Base-by-base conservation (phyloP, 352 stramenopile genomes). In the Pythium myriotylum region DNA sequence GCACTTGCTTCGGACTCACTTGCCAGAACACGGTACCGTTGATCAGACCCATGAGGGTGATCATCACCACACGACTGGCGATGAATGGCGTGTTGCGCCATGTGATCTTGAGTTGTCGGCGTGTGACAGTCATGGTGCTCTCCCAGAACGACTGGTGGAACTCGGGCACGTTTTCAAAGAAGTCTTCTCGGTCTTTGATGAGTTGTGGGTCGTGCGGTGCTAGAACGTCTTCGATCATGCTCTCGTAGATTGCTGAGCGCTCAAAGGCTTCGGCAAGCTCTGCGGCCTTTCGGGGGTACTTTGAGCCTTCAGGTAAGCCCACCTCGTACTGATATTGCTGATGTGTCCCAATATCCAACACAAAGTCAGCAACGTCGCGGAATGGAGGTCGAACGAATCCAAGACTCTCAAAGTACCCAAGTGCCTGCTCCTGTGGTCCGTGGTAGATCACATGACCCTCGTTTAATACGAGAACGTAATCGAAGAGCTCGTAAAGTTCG, bases 181-280 rank as follows among this genome's bases (percentile, higher is more conserved):
- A 68, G 19, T 68, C 57, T 24, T 62, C 90, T 22, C 88, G 67
- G 68, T 89, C 81, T 16, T 96, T 59, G 20, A 97, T 29, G 20
- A 97, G 82, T 9, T 97, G 54, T 26, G 96, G 77, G 66, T 98
- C 92, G 66, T 97, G 97, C 9, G 96, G 69, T n/a, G 77, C 73
- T 29, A 89, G 90, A 16, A 93, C 85, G 23, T 67, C 42, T 5
- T 32, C 32, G 9, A 70, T 26, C 52, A 63, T 74, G 1, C 39
- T 45, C 3, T 62, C 49, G 39, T 74, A 54, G 42, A 71, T 51
- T 1, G 32, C 12, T 43, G 67, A 74, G 23, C 39, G 37, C 26
- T 59, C 50, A 27, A 54, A 74, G 41, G 59, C 46, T 33, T 66
- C 43, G 12, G 67, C 67, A 59, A 74, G 67, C 58, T 70, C 63